phyloP scores from a whole-genome alignment of 2,329 filamentous ascomycete species.

The Malbranchea cinnamomea region DNA sequence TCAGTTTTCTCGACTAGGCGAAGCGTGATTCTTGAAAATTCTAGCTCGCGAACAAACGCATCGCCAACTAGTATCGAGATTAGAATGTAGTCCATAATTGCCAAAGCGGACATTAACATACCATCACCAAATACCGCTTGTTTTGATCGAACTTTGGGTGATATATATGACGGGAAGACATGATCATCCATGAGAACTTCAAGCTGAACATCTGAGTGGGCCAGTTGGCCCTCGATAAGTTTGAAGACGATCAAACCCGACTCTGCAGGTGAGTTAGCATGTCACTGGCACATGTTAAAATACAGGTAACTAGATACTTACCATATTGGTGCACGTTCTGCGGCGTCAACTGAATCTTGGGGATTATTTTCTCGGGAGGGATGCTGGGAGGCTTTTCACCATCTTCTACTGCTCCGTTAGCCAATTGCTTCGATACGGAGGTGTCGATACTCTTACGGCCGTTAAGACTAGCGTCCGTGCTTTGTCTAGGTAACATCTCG shows the following conservation, averaged over 20 bases:
- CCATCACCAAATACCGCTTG: conserved; percentile 70
- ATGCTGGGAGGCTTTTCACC: conserved; percentile 25
- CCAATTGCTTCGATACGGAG: conserved; percentile 20
- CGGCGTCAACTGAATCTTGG: conserved; percentile 62
- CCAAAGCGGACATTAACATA: conserved; percentile 17
- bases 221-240: conserved; percentile 75
- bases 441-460: conserved; percentile 20
- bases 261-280: conserved; percentile 39
- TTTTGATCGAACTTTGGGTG: conserved; percentile 56
- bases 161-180: conserved; percentile 76
- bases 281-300: neutral
- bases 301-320: conserved; percentile 22
- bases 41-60: conserved; percentile 91
- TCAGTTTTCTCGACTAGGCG: conserved; percentile 71
- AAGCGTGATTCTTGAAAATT: conserved; percentile 84
- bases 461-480: conserved; percentile 9
- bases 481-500: conserved; percentile 18
- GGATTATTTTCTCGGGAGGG: conserved; percentile 42
- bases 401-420: conserved; percentile 32
- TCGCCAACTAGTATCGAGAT: conserved; percentile 49
- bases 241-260: conserved; percentile 90
- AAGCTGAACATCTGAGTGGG: conserved; percentile 58
- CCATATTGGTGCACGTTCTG: conserved; percentile 70
- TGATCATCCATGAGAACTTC: conserved; percentile 92
- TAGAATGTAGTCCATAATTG: conserved; percentile 7